phyloP scores from a whole-genome alignment of 2,329 filamentous ascomycete species.

The Cyclaneusma minus region DNA sequence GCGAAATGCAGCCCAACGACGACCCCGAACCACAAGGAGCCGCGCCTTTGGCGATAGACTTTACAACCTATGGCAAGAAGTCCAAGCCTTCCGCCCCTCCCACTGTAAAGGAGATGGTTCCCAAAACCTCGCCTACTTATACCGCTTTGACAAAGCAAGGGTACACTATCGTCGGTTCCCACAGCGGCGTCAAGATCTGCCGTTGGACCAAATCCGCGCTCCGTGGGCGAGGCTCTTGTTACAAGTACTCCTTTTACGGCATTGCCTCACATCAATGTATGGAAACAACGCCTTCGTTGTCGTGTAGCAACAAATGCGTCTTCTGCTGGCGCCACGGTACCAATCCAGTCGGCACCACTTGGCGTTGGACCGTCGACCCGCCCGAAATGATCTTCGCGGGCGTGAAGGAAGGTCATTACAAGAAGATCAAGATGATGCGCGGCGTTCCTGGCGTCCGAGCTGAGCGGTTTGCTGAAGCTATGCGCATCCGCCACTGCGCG shows the following conservation, averaged over 20 bases:
- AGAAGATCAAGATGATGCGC: constrained; percentile 94
- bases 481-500: constrained; percentile 87
- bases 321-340: constrained; percentile 99
- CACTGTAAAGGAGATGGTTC: constrained; percentile 79
- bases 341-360: constrained; percentile 90
- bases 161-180: constrained; percentile 86
- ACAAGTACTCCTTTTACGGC: constrained; percentile 96
- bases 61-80: constrained; percentile 53
- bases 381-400: constrained; percentile 81
- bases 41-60: constrained; percentile 63
- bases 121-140: constrained; percentile 77
- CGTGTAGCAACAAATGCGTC: constrained; percentile 95
- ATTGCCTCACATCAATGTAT: constrained; percentile 96
- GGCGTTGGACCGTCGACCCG: constrained; percentile 90
- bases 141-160: constrained; percentile 86
- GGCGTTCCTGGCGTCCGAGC: constrained; percentile 85
- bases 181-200: constrained; percentile 94
- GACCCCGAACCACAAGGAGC: constrained; percentile 15
- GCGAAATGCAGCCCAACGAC: constrained; percentile 31
- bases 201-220: constrained; percentile 97
- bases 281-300: constrained; percentile 91
- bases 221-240: constrained; percentile 84
- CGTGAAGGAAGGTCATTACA: constrained; percentile 83
- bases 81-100: constrained; percentile 25
- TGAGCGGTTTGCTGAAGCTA: constrained; percentile 82